Conservation (phyloP, 2,329 filamentous ascomycete genomes). For the Neopestalotiopsis sp. region DNA sequence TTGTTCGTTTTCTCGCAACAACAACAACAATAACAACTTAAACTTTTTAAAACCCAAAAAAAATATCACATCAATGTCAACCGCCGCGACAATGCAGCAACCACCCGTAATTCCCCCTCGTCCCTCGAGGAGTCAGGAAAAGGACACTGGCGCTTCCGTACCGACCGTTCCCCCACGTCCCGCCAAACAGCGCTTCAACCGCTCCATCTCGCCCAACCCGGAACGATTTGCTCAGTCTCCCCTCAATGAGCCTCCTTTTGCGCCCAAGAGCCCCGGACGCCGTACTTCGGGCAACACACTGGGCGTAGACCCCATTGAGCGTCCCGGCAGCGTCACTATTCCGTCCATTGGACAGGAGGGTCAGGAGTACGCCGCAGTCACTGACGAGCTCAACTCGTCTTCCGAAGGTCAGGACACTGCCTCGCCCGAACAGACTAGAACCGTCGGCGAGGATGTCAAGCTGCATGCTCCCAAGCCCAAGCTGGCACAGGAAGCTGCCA, state of each 20-base stretch:
- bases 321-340: conserved; percentile 78
- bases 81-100: conserved; percentile 54
- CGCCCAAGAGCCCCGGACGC: conserved; percentile 48
- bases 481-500: conserved; percentile 79
- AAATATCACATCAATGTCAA: conserved; percentile 16
- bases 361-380: conserved; percentile 75
- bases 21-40: background rate
- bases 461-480: conserved; percentile 90
- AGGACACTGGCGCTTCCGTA: conserved; percentile 43
- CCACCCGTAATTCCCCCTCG: conserved; percentile 62
- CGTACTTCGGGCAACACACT: conserved; percentile 31
- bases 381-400: conserved; percentile 50
- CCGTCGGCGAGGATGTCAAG: conserved; percentile 79
- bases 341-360: conserved; percentile 91
- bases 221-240: conserved; percentile 86
- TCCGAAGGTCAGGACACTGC: conserved; percentile 43
- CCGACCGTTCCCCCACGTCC: conserved; percentile 85
- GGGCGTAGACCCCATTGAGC: conserved; percentile 44
- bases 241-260: conserved; percentile 72
- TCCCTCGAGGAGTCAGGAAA: conserved; percentile 56
- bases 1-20: background rate
- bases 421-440: conserved; percentile 75
- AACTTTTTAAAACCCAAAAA: conserved; percentile 1
- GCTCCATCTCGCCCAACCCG: conserved; percentile 77
- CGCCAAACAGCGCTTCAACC: conserved; percentile 62